A percentile compares a stretch with the other conserved stretches of the same genome.
These are phyloP conservation scores for Huntiella moniliformis DNA, from an alignment of 2,329 filamentous ascomycete species.

Conservation along the genomic window DNA sequence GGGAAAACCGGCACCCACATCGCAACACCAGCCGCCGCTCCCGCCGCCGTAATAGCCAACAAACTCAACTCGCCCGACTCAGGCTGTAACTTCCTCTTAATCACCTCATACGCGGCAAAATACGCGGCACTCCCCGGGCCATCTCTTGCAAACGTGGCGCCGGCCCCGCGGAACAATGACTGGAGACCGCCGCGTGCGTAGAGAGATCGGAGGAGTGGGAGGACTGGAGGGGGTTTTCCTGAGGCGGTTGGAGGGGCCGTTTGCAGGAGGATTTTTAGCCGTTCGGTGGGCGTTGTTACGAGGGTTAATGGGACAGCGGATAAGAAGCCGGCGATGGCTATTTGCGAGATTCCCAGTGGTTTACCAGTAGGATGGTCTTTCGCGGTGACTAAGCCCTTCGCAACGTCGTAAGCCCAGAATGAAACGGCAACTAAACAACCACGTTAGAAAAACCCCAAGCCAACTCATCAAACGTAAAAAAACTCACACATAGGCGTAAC, in stretches of 20 bases:
- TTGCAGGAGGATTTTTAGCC: constrained; percentile 94
- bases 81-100: constrained; percentile 75
- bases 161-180: constrained; percentile 78
- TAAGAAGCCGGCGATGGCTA: constrained; percentile 89
- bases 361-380: constrained; percentile 47
- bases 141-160: constrained; percentile 83
- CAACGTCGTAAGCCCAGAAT: constrained; percentile 83
- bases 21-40: constrained; percentile 77
- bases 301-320: constrained; percentile 92
- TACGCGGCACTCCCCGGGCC: constrained; percentile 87
- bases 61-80: constrained; percentile 63
- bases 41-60: constrained; percentile 65
- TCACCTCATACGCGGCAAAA: constrained; percentile 91
- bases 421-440: constrained; percentile 43
- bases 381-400: constrained; percentile 66
- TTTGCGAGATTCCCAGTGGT: constrained; percentile 63
- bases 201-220: constrained; percentile 83
- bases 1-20: constrained; percentile 99
- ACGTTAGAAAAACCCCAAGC: background rate
- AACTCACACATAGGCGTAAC: constrained; percentile 96
- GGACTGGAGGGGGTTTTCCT: constrained; percentile 69
- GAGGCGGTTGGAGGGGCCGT: constrained; percentile 81
- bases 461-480: background rate
- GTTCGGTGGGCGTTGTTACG: constrained; percentile 98
- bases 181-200: constrained; percentile 81